Base-by-base conservation (phyloP, 2,329 filamentous ascomycete genomes). In the Zymoseptoria ardabiliae region DNA sequence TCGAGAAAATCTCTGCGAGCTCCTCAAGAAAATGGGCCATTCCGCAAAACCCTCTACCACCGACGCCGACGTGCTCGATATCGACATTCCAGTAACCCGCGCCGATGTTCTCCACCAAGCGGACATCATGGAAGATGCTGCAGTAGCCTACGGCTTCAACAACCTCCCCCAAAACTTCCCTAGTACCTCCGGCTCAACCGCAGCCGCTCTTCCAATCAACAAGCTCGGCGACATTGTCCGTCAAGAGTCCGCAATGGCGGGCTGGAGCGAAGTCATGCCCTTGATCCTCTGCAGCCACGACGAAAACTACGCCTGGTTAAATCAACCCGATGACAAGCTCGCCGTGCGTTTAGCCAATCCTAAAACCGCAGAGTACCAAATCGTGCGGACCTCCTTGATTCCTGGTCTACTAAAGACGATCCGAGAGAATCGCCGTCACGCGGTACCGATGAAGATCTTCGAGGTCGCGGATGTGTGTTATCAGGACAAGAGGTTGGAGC, bases 81-180 rank as follows among this genome's bases (percentile, higher is more conserved):
- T 97, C 25, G 82, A 87, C 41, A 84, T 97, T 22, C 94, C 94
- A 8, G 85, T 92, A 30, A 97, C 92, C 53, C 85, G 94, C 63
- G 93, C 94, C 53, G 94, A 99, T 74, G 88, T 99, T 50, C 85
- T 99, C 30, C 94, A 99, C 75, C 89, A 97, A 72, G 95, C 91
- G 69, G 94, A 99, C 73, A 90, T 99, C 67, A 99, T 99, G 93
- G 94, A 99, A 78, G 95, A 99, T 72, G 87, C 95, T 20, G 94
- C 91, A 49, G 94, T 99, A 65, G 91, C 91, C 56, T 97, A 97
- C 74, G 94, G 95, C 65, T 99, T 96, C 83, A 99, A 99, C 81
- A 91, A 89, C 64, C 86, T 99, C 19, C 92, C 93, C 1, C 87
- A 91, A 56, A 86, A 88, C 54, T 91, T 93, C 70, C 91, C 92